phyloP scores from a whole-genome alignment of 2,329 filamentous ascomycete species.

The Monilinia laxa region DNA sequence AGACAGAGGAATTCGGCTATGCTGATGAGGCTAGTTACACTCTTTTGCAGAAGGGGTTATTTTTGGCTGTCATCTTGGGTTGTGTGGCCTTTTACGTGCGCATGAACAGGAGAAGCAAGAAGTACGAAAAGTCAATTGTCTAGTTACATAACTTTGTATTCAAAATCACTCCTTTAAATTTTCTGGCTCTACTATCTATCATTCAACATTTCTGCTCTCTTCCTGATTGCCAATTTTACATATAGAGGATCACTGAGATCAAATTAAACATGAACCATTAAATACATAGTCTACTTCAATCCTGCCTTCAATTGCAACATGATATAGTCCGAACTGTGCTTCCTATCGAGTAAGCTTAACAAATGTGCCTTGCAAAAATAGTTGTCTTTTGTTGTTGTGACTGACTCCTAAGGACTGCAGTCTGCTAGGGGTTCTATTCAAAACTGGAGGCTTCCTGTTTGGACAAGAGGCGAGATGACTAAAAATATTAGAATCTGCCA shows the following conservation, averaged over 20 bases:
- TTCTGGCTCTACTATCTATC: background rate
- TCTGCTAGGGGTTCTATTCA: background rate
- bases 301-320: background rate
- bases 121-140: conserved; percentile 37
- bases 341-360: background rate
- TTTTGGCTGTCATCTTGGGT: conserved; percentile 51
- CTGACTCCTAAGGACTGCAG: background rate
- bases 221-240: background rate
- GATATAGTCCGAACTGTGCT: background rate
- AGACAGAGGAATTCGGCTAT: conserved; percentile 25
- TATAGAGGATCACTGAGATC: no score
- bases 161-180: background rate
- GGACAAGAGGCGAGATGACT: background rate
- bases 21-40: conserved; percentile 42
- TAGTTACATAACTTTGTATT: conserved; percentile 28
- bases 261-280: background rate
- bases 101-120: conserved; percentile 41
- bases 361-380: background rate
- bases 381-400: background rate
- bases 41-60: conserved; percentile 50
- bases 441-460: background rate
- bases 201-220: background rate
- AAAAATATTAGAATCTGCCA: background rate
- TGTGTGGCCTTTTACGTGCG: conserved; percentile 49
- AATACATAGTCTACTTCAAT: background rate